Evolutionary conservation across 495 filamentous ascomycete species (phyloP), one percentile per base, ranked within the genome.

Genomic region (Amphirosellinia nigrospora): DNA sequence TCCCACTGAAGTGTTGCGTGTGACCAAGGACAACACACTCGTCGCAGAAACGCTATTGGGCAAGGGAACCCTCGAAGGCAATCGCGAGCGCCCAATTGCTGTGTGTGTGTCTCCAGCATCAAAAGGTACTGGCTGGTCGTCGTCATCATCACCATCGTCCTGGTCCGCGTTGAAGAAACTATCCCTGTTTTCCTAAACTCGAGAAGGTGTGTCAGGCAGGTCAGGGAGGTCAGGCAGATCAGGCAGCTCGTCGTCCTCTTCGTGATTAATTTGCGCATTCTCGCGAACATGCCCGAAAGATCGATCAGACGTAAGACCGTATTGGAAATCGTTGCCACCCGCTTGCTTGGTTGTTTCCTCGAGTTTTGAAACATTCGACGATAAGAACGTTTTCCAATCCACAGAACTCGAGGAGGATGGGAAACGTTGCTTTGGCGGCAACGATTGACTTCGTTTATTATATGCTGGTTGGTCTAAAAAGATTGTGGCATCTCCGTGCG

Each of bases 211-310:
- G 0, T 52, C 56, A 13, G 46, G 30, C 13, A 9, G 13, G 30
- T 38, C 45, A 43, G 34, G 23, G 26, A 62, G 2, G 4, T 53
- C 9, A n/a, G n/a, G 30, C 13, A 9, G 13, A 41, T 38, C 45
- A 43, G 34, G 23, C 36, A 62, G 2, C 9, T 53, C 9, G 28
- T 60, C 66, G 5, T 69, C 66, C 21, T 69, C 66, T 16, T 91
- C 87, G 36, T 82, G 84, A 34, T 84, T 75, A 55, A 88, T 88
- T 56, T 92, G 89, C 1, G 90, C 85, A 39, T 79, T 67, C 77
- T 93, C 90, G 16, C 89, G 82, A 61, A 89, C 73, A 75, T 92
- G 90, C 0, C 86, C 82, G 5, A 74, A 75, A 26, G 62, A 59
- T 48, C 75, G 77, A 26, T 78, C 78, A 11, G 81, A 78, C 0